Evolutionary conservation across 192 early-diverging fungal genomes (phyloP).

Genomic region (Linderina pennispora): DNA sequence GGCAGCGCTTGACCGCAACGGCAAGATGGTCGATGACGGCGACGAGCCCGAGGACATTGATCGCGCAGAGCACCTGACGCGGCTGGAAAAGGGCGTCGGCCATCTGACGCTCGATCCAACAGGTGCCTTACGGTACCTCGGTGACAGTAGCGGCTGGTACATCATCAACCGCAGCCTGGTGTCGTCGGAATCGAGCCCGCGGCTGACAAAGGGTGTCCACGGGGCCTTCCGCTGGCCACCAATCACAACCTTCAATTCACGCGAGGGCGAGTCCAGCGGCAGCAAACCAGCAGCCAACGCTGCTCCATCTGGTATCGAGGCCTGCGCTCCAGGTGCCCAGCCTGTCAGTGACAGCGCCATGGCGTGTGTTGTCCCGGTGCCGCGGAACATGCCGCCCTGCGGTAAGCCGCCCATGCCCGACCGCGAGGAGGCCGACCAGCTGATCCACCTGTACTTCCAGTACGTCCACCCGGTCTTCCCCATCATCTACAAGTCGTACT

Average conservation of each 20-base stretch:
- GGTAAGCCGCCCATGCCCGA: slow-evolving; percentile 56
- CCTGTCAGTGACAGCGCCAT: background rate
- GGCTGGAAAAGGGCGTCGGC: slow-evolving; percentile 51
- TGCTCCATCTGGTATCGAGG: background rate
- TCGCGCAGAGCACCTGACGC: slow-evolving; percentile 8
- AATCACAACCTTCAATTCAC: slow-evolving; percentile 27
- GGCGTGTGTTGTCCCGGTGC: slow-evolving; percentile 23
- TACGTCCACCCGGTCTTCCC: slow-evolving; percentile 64
- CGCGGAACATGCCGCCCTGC: slow-evolving; percentile 34
- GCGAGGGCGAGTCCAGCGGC: slow-evolving; percentile 7
- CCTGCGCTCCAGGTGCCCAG: too few relatives aligned
- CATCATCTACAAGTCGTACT: slow-evolving; percentile 57
- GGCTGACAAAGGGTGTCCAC: slow-evolving; percentile 21
- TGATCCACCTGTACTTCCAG: slow-evolving; percentile 58
- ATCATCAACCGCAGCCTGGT: slow-evolving; percentile 58
- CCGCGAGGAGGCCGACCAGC: slow-evolving; percentile 49
- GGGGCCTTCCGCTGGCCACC: slow-evolving; percentile 45
- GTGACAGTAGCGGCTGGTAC: slow-evolving; percentile 69
- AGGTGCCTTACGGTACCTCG: slow-evolving; percentile 67
- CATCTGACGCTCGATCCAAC: slow-evolving; percentile 62
- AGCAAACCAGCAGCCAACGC: background rate
- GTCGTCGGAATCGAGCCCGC: slow-evolving; percentile 28
- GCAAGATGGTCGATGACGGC: background rate
- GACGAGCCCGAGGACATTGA: slow-evolving; percentile 1
- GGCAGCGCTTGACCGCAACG: background rate